phyloP scores from a whole-genome alignment of 1,139 yeast species.

The Taiozyma sp. region DNA sequence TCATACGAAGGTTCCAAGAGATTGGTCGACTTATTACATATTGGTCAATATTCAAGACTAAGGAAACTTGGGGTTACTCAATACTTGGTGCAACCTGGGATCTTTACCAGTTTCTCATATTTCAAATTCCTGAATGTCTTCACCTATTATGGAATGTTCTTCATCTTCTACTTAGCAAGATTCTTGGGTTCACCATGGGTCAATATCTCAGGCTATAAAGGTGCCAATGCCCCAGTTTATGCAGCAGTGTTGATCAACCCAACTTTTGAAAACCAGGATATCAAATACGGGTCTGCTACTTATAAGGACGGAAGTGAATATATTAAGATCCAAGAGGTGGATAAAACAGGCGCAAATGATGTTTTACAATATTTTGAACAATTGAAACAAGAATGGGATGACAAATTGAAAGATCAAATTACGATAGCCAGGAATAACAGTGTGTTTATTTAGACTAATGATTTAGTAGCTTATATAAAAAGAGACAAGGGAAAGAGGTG shows the following conservation, averaged over 20 bases:
- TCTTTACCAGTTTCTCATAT: conserved; percentile 80
- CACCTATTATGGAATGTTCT: conserved; percentile 80
- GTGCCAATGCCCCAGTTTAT: conserved; percentile 80
- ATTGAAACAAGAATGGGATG: conserved; percentile 60
- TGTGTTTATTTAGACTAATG: neutral
- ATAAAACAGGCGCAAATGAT: conserved; percentile 58
- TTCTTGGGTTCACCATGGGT: conserved; percentile 82
- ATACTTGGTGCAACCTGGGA: conserved; percentile 90
- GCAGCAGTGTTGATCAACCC: conserved; percentile 45
- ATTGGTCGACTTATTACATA: conserved; percentile 75
- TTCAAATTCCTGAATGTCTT: conserved; percentile 68
- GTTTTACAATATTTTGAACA: conserved; percentile 54
- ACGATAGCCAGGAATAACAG: conserved; percentile 38
- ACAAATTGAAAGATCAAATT: conserved; percentile 65
- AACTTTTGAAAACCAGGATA: conserved; percentile 39
- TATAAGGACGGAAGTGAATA: conserved; percentile 59
- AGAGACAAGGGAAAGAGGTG: too few species aligned
- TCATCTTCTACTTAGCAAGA: conserved; percentile 80
- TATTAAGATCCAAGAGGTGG: conserved; percentile 49
- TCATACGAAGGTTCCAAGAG: conserved; percentile 94
- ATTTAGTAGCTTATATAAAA: too few species aligned
- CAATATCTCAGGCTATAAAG: conserved; percentile 80
- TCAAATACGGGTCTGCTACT: conserved; percentile 75
- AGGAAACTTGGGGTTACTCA: conserved; percentile 51
- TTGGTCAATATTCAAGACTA: conserved; percentile 55